Percentiles rank a stretch among this genome's conserved stretches.
These are phyloP conservation scores for Coemansia sp. DNA, from an alignment of 192 early-diverging fungal species.

Conservation along the genomic window DNA sequence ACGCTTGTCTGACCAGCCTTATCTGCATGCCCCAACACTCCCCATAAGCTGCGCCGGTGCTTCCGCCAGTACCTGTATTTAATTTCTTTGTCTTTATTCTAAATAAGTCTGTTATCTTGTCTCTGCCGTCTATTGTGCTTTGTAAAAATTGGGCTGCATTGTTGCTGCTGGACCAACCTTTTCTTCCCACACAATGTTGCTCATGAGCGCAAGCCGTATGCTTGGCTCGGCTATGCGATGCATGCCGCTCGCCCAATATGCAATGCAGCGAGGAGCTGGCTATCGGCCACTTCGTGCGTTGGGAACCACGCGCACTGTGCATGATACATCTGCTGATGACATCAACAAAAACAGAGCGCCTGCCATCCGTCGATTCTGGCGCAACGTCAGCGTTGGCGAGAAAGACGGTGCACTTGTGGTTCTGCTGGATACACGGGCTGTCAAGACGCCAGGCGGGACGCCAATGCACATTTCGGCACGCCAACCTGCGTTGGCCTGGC, in stretches of 20 bases:
- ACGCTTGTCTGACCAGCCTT: background rate
- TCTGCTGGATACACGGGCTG: constrained; percentile 71
- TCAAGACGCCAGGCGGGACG: constrained; percentile 82
- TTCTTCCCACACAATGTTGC: background rate
- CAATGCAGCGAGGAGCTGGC: background rate
- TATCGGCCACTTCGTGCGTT: background rate
- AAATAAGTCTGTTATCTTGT: background rate
- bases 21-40: background rate
- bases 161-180: background rate
- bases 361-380: constrained; percentile 47
- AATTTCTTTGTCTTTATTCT: background rate
- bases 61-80: background rate
- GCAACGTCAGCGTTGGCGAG: constrained; percentile 34
- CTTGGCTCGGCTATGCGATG: constrained; percentile 12
- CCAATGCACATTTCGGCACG: constrained; percentile 60
- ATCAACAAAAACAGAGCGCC: constrained; percentile 24
- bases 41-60: background rate
- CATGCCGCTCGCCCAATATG: constrained; percentile 7
- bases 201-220: background rate
- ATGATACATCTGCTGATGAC: background rate
- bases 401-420: constrained; percentile 54
- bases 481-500: constrained; percentile 67
- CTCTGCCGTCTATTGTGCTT: background rate
- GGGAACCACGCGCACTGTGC: background rate
- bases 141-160: constrained; percentile 1